Base-by-base conservation (phyloP, 148 eudicot species). In the Vaccinium macrocarpon region DNA sequence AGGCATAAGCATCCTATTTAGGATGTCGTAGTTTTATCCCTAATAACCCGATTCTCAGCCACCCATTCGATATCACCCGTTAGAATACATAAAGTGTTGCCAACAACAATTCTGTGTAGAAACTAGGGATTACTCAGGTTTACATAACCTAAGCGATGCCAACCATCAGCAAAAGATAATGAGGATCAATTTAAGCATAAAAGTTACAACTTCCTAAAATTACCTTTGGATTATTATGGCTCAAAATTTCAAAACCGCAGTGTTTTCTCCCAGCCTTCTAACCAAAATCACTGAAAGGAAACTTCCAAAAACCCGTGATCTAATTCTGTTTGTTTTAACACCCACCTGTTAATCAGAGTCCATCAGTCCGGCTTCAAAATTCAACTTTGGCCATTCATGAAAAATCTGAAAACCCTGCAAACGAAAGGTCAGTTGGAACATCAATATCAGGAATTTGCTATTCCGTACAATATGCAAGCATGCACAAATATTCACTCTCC, bases 351-450 rank as follows among this genome's bases (percentile, higher is more conserved):
- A 61, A n/a, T 61, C 25, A 27, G 19, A 13, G 38, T 76, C 19
- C 32, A 73, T 73, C 50, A 8, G 77, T 18, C 77, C 77, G 12
- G 50, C 74, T 51, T 81, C 70, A 51, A 25, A 13, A 56, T 57
- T 64, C 76, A 53, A 48, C 50, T 73, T 87, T 18, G 87, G 48
- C 87, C 83, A 66, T 84, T 73, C 85, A 86, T 25, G 77, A 84
- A 83, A 80, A 82, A 84, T 84, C 87, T 56, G 52, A 89, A 83
- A 53, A 81, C 80, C 88, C 89, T 89, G 85, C 81, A 81, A 78
- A 84, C 8, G 53, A 74, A 81, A 62, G 77, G 18, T 55, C 1
- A 51, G 82, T 82, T 46, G 56, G 76, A 68, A 27, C 2, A 80
- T n/a, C 51, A 57, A 74, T 74, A 66, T 21, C 50, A 46, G 32